Base-by-base conservation (phyloP, 352 stramenopile genomes). In the Phytophthora sojae region DNA sequence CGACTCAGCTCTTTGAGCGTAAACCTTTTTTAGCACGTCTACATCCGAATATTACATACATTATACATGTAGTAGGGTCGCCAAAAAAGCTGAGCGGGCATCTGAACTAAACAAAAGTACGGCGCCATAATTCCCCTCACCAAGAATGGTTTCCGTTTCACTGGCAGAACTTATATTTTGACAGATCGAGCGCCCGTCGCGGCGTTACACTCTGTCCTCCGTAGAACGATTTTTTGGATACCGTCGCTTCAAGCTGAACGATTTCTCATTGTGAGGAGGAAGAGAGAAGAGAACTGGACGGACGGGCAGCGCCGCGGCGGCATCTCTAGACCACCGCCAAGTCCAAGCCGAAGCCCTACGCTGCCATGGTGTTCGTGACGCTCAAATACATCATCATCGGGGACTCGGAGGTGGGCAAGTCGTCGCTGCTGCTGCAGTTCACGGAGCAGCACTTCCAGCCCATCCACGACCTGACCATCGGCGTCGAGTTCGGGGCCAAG, bases 371-470 rank as follows among this genome's bases (percentile, higher is more conserved):
- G 32, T 96, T 96, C 56, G 87, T 96, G 62, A 94, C 89, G 73
- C 86, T 96, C 79, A 96, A 96, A 78, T 95, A 95, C 72, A 96
- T 96, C 53, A 95, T 96, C 82, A 96, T 96, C 50, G 89, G 89
- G 45, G 87, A 96, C 80, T 95, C 89, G 23, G 89, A 94, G 67
- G 92, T 98, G 39, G 92, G 91, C 66, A 97, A 98, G 80, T 96
- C 85, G 62, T 96, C 88, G 58, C 81, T 98, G 49, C 75, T 98
- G 52, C 75, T 97, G 60, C 92, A 97, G 76, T 97, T 97, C 83
- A 96, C 89, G 15, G 91, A 97, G 73, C 83, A 97, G 65, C 89
- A 94, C 60, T 98, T 97, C 77, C 87, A 94, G 69, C 83, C 88
- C 32, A 91, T 94, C 52, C 92, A 97, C 74, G 90, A 97, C 73